A percentile compares a stretch with the other conserved stretches of the same genome.
Evolutionary conservation across 768 basidiomycete species (phyloP).

Genomic region (Boletus bicolor): DNA sequence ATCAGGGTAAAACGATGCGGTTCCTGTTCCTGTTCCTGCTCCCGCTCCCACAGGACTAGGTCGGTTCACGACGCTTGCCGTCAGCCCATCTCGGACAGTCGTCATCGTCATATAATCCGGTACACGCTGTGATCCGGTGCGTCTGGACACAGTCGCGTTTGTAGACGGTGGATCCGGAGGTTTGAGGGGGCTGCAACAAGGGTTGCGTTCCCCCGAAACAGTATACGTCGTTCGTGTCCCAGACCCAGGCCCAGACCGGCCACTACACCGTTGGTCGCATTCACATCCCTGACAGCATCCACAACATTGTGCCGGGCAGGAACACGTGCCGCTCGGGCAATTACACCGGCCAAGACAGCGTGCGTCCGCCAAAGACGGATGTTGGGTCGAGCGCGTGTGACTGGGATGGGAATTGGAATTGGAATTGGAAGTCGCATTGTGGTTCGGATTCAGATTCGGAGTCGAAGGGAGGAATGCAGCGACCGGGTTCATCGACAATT

Average conservation of each 20-base stretch:
- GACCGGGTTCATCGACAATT: conserved; percentile 20
- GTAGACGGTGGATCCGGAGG: conserved; percentile 8
- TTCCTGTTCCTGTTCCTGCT: neutral
- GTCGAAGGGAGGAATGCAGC: conserved; percentile 10
- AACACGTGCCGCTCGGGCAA: conserved; percentile 32
- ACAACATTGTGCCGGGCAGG: conserved; percentile 32
- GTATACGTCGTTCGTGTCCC: conserved; percentile 27
- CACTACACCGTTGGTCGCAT: conserved; percentile 25
- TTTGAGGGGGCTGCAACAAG: conserved; percentile 14
- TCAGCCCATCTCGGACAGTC: conserved; percentile 25
- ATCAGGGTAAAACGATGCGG: conserved; percentile 23
- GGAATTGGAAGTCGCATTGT: conserved; percentile 5
- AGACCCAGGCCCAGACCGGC: conserved; percentile 12
- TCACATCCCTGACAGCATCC: conserved; percentile 32
- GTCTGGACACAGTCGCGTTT: conserved; percentile 6
- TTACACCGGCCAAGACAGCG: conserved; percentile 34
- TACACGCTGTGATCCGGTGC: conserved; percentile 23
- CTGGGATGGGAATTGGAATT: conserved; percentile 1
- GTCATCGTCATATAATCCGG: conserved; percentile 36
- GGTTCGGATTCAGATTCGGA: conserved; percentile 11
- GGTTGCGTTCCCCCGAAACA: conserved; percentile 35
- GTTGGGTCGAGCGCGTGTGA: conserved; percentile 14
- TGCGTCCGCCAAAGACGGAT: conserved; percentile 21
- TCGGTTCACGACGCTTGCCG: conserved; percentile 22
- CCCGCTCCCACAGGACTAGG: conserved; percentile 13